phyloP scores from a whole-genome alignment of 1,139 yeast genomes.

The Hansenula sp. region DNA sequence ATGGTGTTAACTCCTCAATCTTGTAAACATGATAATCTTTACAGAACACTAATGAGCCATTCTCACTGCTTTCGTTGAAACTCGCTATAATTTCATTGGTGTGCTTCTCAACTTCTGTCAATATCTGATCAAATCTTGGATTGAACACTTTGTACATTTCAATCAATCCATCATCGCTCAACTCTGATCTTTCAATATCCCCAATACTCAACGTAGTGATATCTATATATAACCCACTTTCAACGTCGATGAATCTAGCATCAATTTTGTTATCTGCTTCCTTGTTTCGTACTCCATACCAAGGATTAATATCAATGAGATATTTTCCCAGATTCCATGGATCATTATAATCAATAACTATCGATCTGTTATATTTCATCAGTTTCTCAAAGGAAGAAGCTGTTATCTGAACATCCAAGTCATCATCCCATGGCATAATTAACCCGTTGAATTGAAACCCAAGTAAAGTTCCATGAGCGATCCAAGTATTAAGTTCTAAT shows the following conservation, averaged over 20 bases:
- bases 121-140: conserved; percentile 29
- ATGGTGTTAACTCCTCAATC: conserved; percentile 41
- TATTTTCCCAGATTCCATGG: conserved; percentile 38
- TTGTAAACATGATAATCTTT: conserved; percentile 48
- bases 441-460: conserved; percentile 64
- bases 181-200: conserved; percentile 14
- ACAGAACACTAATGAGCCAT: conserved; percentile 37
- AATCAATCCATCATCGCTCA: conserved; percentile 25
- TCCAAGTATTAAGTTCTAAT: conserved; percentile 45
- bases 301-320: conserved; percentile 46
- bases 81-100: neutral
- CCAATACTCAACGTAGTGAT: conserved; percentile 37
- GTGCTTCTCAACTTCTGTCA: conserved; percentile 18
- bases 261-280: conserved; percentile 50
- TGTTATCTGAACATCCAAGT: conserved; percentile 54
- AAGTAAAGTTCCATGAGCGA: conserved; percentile 57
- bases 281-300: conserved; percentile 30
- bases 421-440: conserved; percentile 61
- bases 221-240: conserved; percentile 55
- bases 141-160: conserved; percentile 33
- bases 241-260: conserved; percentile 55
- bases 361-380: conserved; percentile 38
- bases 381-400: conserved; percentile 37
- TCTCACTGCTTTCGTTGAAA: conserved; percentile 8
- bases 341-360: conserved; percentile 47